Evolutionary conservation across 768 basidiomycete species (phyloP), one percentile per base, ranked within the genome.

Genomic region (Tephrocybe sp.): DNA sequence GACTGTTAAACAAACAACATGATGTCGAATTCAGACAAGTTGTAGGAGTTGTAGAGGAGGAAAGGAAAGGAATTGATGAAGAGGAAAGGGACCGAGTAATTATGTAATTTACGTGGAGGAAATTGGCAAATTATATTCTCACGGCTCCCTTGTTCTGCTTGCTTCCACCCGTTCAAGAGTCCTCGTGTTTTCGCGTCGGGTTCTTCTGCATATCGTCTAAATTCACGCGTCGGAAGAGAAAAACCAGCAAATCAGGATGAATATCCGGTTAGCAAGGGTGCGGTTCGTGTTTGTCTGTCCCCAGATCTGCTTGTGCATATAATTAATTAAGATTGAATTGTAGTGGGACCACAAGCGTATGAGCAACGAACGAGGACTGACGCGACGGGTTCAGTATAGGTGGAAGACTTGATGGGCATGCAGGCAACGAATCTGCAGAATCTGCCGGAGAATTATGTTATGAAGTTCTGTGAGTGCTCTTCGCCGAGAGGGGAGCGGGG

Each of bases 371-470:
- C 4, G 18, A 20, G 38, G 3, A 41, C 50, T 56, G 37, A 54
- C 38, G 30, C 20, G 17, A 32, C 39, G 24, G 25, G 24, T 43
- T 36, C 44, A 50, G 59, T 65, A 51, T 64, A 95, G 92, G 80
- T 88, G 62, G 90, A 88, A 44, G 94, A 97, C 70, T 79, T 96
- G 58, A 73, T 85, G 59, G 92, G 88, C 14, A 96, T 97, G 92
- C 94, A 98, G 69, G 87, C 92, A 49, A 86, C 90, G 63, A 98
- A 98, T 68, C 74, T 96, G 55, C 86, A 93, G 67, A 97, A 96
- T 63, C 73, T 98, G 25, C 94, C 94, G 0, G 94, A 96, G 69
- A 93, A 93, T 71, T 93, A 93, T 62, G 83, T 81, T 11, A 85
- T 92, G 76, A 83, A 85, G 54, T 87, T 88, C 59, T 90, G 86